These are phyloP conservation scores for Scolecobasidium constrictum DNA, from an alignment of 2,329 filamentous ascomycete species.

Conservation along the genomic window DNA sequence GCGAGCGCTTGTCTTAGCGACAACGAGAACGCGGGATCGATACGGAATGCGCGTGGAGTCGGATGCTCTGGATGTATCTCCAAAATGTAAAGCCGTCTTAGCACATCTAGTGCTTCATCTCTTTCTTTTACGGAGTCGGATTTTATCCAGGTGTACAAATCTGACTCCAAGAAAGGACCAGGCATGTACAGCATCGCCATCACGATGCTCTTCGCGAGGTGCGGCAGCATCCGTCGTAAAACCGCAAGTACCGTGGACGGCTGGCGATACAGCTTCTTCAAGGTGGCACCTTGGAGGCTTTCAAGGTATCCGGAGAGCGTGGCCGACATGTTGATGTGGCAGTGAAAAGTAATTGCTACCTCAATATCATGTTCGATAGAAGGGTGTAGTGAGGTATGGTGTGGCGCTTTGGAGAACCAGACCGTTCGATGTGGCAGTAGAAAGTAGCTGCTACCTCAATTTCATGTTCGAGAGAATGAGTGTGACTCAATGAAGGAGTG, in stretches of 20 bases:
- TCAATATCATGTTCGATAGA: constrained; percentile 8
- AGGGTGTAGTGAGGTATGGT: too few species aligned
- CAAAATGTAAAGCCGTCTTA: constrained; percentile 81
- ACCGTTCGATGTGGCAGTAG: neutral
- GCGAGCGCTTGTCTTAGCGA: constrained; percentile 81
- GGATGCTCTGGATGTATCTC: constrained; percentile 42
- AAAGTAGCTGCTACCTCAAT: too few species aligned
- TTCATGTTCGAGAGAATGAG: too few species aligned
- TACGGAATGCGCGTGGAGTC: constrained; percentile 59
- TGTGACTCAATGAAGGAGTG: too few species aligned
- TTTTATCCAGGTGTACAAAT: constrained; percentile 80
- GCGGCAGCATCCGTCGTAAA: constrained; percentile 92
- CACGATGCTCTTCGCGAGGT: constrained; percentile 88
- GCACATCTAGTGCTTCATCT: constrained; percentile 70
- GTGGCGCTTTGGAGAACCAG: neutral
- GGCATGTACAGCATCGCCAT: constrained; percentile 93
- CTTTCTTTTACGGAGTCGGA: constrained; percentile 56
- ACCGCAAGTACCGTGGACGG: constrained; percentile 91
- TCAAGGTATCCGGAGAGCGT: constrained; percentile 75
- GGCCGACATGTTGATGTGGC: constrained; percentile 9
- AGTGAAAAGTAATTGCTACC: neutral
- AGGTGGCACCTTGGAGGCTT: constrained; percentile 78
- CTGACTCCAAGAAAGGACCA: constrained; percentile 62
- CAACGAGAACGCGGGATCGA: constrained; percentile 71
- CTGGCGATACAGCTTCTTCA: constrained; percentile 87